Evolutionary conservation across 169 alveolate species (phyloP).

Genomic region (Cystoisospora suis): DNA sequence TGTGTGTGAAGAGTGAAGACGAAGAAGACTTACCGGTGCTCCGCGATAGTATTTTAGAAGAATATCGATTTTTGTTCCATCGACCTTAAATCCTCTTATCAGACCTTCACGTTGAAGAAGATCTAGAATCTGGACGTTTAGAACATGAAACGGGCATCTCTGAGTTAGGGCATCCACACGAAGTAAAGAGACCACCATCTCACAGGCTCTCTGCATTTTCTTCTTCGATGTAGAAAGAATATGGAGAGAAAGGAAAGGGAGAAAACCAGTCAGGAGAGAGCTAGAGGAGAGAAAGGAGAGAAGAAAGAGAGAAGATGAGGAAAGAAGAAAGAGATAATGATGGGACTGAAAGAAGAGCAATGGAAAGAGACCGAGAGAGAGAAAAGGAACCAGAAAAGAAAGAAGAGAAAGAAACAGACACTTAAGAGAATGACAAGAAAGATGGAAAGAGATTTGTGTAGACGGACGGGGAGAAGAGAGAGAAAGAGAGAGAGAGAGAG

Average conservation of each 20-base stretch:
- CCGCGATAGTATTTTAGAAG: slow-evolving; percentile 86
- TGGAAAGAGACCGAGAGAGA: background rate
- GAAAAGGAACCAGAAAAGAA: background rate
- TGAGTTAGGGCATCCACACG: slow-evolving; percentile 82
- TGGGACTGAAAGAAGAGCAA: background rate
- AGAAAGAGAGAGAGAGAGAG: background rate
- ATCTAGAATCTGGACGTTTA: slow-evolving; percentile 84
- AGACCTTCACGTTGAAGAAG: slow-evolving; percentile 85
- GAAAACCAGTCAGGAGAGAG: background rate
- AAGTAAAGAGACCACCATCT: slow-evolving; percentile 86
- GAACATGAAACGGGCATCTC: slow-evolving; percentile 81
- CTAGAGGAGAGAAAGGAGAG: background rate
- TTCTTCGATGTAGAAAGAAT: background rate
- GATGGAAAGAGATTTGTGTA: background rate
- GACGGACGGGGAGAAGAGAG: background rate
- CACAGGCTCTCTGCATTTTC: slow-evolving; percentile 89
- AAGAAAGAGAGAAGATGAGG: background rate
- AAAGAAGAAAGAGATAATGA: background rate
- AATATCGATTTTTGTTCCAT: slow-evolving; percentile 86
- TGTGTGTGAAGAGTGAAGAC: background rate
- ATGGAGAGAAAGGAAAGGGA: background rate
- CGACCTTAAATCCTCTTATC: slow-evolving; percentile 86
- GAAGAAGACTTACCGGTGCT: slow-evolving; percentile 24
- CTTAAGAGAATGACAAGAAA: background rate
- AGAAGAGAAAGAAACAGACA: background rate